Percentiles rank a stretch among this genome's conserved stretches.
These are phyloP conservation scores for Spergularia bocconei DNA, from an alignment of 148 eudicot species.

Conservation along the genomic window DNA sequence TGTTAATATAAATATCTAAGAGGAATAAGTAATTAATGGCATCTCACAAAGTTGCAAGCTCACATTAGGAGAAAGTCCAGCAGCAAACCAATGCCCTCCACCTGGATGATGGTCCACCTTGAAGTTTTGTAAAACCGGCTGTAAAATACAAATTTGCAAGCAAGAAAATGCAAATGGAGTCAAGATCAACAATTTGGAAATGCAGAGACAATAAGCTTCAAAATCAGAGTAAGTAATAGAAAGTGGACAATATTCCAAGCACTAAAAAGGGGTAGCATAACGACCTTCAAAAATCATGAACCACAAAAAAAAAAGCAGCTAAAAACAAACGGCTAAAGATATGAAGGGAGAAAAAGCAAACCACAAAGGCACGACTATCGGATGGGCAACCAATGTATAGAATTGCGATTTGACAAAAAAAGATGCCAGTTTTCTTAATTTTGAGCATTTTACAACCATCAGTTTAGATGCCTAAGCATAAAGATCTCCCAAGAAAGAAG, in stretches of 20 bases:
- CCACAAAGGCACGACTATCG: too few relatives aligned
- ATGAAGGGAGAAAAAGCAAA: too few relatives aligned
- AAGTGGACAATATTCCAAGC: neutral
- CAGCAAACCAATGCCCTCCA: constrained; percentile 99
- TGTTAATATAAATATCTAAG: neutral
- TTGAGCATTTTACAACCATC: too few relatives aligned
- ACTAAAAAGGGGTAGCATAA: neutral
- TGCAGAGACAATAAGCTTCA: constrained; percentile 1
- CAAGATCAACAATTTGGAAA: neutral
- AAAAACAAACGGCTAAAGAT: too few relatives aligned
- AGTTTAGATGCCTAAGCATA: too few relatives aligned
- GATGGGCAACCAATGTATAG: too few relatives aligned
- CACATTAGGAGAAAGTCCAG: constrained; percentile 98
- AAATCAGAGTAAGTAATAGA: neutral
- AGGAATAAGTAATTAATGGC: neutral
- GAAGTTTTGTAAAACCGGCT: constrained; percentile 77
- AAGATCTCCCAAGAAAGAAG: too few relatives aligned
- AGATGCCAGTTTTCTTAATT: too few relatives aligned
- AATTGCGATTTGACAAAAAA: too few relatives aligned
- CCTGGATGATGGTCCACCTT: constrained; percentile 97
- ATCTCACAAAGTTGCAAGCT: constrained; percentile 35
- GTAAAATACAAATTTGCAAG: constrained; percentile 12
- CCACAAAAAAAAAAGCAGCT: neutral
- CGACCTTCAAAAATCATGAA: neutral
- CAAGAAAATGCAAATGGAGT: constrained; percentile 2